Base-by-base conservation (phyloP, 495 filamentous ascomycete species). In the Neurospora cerealis region DNA sequence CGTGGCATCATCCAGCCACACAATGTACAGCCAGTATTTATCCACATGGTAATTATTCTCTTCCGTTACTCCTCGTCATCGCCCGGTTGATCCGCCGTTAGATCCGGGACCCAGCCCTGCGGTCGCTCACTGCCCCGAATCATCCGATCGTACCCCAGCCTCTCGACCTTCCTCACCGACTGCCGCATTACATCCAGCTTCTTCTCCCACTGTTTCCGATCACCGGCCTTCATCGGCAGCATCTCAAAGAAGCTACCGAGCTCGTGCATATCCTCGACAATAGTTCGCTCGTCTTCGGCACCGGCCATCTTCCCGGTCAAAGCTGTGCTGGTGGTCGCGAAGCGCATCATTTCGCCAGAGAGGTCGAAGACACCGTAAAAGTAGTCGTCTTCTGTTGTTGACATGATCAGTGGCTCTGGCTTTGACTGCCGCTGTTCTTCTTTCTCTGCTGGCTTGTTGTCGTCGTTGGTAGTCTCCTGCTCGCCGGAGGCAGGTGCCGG, bases 151-250 rank as follows among this genome's bases (percentile, higher is more conserved):
- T 97, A 98, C 19, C 93, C 90, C 21, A 94, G 90, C 24, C 88
- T 87, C 86, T 99, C 96, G 34, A 98, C 96, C 87, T 99, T 99
- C 78, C 93, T 90, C 40, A 99, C 95, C 80, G 93, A 94, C 75
- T 85, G 86, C 77, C 89, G 87, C 94, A 97, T 97, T 8, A 96
- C 93, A 70, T 89, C 89, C 77, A 91, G 86, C 87, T 98, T 98
- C 87, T 92, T 93, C 39, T 87, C 83, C 73, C 91, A 87, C 72
- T 82, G 71, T 9, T 71, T 74, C 73, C 69, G 82, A 75, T 79
- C 84, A 42, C 72, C 81, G 66, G 71, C 78, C 73, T 74, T 86
- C 83, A 85, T 89, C 85, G 85, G 85, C 69, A 97, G 81, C 74
- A 85, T 85, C 84, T 97, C 93, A 71, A 97, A 91, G 70, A 85